Percentiles rank a stretch among this genome's conserved stretches.
phyloP scores from a whole-genome alignment of 345 rosid genomes.

The Ceriops decandra region DNA sequence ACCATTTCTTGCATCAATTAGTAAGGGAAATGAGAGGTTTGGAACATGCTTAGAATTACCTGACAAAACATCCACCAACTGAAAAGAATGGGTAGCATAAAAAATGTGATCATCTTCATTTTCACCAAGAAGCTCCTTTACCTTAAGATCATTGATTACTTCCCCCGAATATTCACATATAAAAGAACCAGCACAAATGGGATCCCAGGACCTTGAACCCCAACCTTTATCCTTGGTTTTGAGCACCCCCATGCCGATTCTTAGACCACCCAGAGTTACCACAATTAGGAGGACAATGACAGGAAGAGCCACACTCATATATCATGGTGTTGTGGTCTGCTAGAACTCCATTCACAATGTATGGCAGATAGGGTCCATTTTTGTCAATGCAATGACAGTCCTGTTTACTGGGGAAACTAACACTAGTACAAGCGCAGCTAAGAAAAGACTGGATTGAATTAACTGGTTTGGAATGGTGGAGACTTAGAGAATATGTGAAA shows the following conservation, averaged over 20 bases:
- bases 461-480: slow-evolving; percentile 46
- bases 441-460: slow-evolving; percentile 39
- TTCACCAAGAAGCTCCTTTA: slow-evolving; percentile 25
- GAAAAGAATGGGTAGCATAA: slow-evolving; percentile 45
- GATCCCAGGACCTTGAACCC: slow-evolving; percentile 34
- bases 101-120: slow-evolving; percentile 48
- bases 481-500: slow-evolving; percentile 54
- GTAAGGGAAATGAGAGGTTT: slow-evolving; percentile 51
- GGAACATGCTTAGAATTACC: background rate
- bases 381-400: slow-evolving; percentile 57
- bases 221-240: slow-evolving; percentile 79
- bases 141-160: slow-evolving; percentile 46
- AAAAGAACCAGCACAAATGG: slow-evolving; percentile 50
- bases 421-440: slow-evolving; percentile 52
- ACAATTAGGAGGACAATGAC: slow-evolving; percentile 66
- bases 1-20: slow-evolving; percentile 58
- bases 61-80: background rate
- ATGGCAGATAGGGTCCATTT: slow-evolving; percentile 66
- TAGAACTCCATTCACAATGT: slow-evolving; percentile 53
- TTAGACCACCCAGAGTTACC: slow-evolving; percentile 65
- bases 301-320: slow-evolving; percentile 75
- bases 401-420: slow-evolving; percentile 62
- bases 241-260: slow-evolving; percentile 66
- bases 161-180: slow-evolving; percentile 87
- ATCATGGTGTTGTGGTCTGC: slow-evolving; percentile 59